Evolutionary conservation across 176 grass and related monocot species (phyloP), one percentile per base, ranked within the genome.

Genomic region (Zoysia japonica): DNA sequence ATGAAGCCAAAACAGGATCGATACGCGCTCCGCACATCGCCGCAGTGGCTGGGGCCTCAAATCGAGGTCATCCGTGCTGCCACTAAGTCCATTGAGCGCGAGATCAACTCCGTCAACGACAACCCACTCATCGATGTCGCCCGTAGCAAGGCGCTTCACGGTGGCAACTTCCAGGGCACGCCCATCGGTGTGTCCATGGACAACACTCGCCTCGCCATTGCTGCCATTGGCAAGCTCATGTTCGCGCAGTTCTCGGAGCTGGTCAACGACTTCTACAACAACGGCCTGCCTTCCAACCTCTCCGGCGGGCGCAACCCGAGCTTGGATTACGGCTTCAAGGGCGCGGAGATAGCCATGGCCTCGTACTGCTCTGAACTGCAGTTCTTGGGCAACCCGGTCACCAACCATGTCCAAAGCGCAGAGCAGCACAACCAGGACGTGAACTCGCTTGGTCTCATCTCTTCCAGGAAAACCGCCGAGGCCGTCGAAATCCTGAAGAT

Each of bases 1-100:
- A 87, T 94, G n/a, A 97, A 97, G 72, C 94, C 94, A 0, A 97
- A 97, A 75, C 94, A 97, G 69, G 94, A 97, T 62, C 47, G 94
- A 66, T 94, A 97, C 79, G 94, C 94, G 10, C 94, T 97, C 49
- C 94, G 94, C 62, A 97, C 94, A 3, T 97, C 94, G 1, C 94
- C 94, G 49, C 94, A 97, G 65, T 97, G 94, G 94, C 89, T 97
- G 19, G 94, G 94, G 12, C 94, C 94, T 0, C 94, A 97, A 75
- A 89, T 97, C 35, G 94, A 97, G 76, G 94, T 97, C n/a, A 93
- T 97, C 77, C 84, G 94, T 11, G 80, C 90, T 0, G 79, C 90
- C 60, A 93, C 90, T 56, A 84, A 78, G 67, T 85, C 84, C 1
- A 84, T 89, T 4, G 87, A 95, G 75, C 78, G 93, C 11, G 89